A percentile compares a stretch with the other conserved stretches of the same genome.
phyloP scores from a whole-genome alignment of 805 yeast genomes.

The Ogataea salicorniae region DNA sequence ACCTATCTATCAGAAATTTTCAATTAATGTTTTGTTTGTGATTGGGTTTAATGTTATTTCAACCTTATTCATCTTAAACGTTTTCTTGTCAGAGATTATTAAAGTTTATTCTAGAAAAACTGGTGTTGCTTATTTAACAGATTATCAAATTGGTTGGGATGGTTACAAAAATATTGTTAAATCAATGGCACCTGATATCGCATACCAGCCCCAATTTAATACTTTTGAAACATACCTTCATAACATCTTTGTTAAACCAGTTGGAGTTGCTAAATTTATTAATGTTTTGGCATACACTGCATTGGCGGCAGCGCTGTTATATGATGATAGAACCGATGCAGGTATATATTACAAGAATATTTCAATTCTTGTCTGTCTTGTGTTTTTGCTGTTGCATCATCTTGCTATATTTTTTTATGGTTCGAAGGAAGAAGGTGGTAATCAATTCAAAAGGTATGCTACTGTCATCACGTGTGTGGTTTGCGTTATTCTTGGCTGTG shows the following conservation, averaged over 20 bases:
- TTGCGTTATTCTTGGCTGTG: conserved; percentile 44
- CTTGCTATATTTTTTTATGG: conserved; percentile 42
- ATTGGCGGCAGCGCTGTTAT: conserved; percentile 48
- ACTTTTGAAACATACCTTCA: conserved; percentile 42
- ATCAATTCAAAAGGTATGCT: conserved; percentile 56
- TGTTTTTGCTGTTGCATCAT: conserved; percentile 41
- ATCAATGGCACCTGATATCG: conserved; percentile 49
- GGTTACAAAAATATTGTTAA: conserved; percentile 61
- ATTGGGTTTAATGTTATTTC: conserved; percentile 68
- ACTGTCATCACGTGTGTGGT: conserved; percentile 44
- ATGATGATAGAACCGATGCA: conserved; percentile 41
- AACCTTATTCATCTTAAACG: conserved; percentile 71
- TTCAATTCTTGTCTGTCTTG: conserved; percentile 42
- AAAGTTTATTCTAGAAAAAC: conserved; percentile 67
- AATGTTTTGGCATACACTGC: conserved; percentile 49
- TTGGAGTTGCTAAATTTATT: conserved; percentile 36
- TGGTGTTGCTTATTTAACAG: conserved; percentile 75
- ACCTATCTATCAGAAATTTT: conserved; percentile 45
- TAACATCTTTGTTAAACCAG: conserved; percentile 44
- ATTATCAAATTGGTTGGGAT: conserved; percentile 75
- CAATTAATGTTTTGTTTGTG: conserved; percentile 63
- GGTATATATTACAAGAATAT: conserved; percentile 34
- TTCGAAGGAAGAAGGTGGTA: conserved; percentile 39
- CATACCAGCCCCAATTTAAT: conserved; percentile 33
- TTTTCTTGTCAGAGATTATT: conserved; percentile 80